Base-by-base conservation (phyloP, 2,329 filamentous ascomycete genomes). In the Sclerotinia glacialis region DNA sequence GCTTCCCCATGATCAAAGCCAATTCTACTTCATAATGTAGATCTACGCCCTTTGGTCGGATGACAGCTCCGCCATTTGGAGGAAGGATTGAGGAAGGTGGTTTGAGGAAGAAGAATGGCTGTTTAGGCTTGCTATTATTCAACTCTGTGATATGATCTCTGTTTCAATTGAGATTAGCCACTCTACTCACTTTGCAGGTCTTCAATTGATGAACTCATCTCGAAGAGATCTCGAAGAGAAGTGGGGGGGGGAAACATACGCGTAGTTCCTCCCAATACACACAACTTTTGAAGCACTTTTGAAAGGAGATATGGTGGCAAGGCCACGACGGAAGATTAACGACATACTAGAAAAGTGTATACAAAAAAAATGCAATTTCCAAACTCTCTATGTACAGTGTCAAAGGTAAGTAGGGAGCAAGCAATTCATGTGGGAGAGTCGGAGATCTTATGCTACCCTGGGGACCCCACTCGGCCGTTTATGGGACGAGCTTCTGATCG, bases 71-170 rank as follows among this genome's bases (percentile, higher is more conserved):
- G 66, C 87, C 85, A 37, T 86, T 85, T 0, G 92, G 92, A 28
- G 90, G 83, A 5, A 98, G 85, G 73, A 99, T 91, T 4, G 93
- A 91, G 50, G 90, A 92, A 0, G 93, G 81, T 1, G 95, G 95
- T 84, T 99, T 99, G 73, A 98, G 86, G 85, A 99, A 99, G 88
- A 97, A 99, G 82, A 99, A 98, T 34, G 95, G 95, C 79, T 97
- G 93, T 78, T 95, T 96, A 61, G 95, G 95, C 71, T 88, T 87
- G 68, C 85, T 83, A 79, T 89, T 97, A 79, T 93, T 93, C 72
- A 99, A 86, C 82, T 99, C 95, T 70, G 89, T 86, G 76, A 98
- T 90, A 80, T 99, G 95, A 79, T 97, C 95, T 75, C 92, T 95
- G 50, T 44, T 37, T 44, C 21, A 49, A 37, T 52, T 34, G 2